These are phyloP conservation scores for Viola pubescens DNA, from an alignment of 441 rosid genomes.

Conservation along the genomic window DNA sequence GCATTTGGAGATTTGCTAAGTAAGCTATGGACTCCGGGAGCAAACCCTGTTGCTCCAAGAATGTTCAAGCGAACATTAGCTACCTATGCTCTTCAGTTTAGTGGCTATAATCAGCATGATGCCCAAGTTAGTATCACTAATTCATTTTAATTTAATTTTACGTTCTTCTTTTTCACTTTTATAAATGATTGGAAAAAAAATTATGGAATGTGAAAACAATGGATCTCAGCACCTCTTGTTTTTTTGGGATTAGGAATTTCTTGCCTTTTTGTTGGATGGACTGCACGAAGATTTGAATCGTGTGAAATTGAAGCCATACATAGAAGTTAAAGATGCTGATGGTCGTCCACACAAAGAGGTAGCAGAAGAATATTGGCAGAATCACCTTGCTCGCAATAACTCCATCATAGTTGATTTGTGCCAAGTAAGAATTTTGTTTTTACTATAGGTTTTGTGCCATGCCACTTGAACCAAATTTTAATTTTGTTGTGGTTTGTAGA, in stretches of 20 bases:
- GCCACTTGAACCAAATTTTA: neutral
- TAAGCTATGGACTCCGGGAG: conserved; percentile 59
- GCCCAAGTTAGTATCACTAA: conserved; percentile 44
- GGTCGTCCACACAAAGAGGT: conserved; percentile 44
- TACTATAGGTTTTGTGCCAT: neutral
- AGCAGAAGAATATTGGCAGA: conserved; percentile 59
- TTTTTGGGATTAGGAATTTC: conserved; percentile 42
- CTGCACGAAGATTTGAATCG: conserved; percentile 75
- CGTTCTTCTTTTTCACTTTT: conserved; percentile 10
- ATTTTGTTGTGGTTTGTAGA: neutral
- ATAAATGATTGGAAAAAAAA: neutral
- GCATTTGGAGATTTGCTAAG: conserved; percentile 64
- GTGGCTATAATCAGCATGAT: conserved; percentile 72
- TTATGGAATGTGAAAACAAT: too few relatives aligned
- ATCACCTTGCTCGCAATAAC: conserved; percentile 53
- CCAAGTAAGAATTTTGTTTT: conserved; percentile 39
- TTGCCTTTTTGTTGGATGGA: conserved; percentile 68
- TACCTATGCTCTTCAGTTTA: conserved; percentile 59
- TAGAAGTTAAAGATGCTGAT: conserved; percentile 51
- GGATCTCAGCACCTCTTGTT: too few relatives aligned
- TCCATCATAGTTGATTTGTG: conserved; percentile 51
- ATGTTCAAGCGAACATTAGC: conserved; percentile 52
- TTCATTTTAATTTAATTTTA: conserved; percentile 10
- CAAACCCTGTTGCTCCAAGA: conserved; percentile 43
- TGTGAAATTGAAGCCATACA: conserved; percentile 57